A percentile compares a stretch with the other conserved stretches of the same genome.
These are phyloP conservation scores for Beauveria medogensis DNA, from an alignment of 2,329 filamentous ascomycete species.

Conservation along the genomic window DNA sequence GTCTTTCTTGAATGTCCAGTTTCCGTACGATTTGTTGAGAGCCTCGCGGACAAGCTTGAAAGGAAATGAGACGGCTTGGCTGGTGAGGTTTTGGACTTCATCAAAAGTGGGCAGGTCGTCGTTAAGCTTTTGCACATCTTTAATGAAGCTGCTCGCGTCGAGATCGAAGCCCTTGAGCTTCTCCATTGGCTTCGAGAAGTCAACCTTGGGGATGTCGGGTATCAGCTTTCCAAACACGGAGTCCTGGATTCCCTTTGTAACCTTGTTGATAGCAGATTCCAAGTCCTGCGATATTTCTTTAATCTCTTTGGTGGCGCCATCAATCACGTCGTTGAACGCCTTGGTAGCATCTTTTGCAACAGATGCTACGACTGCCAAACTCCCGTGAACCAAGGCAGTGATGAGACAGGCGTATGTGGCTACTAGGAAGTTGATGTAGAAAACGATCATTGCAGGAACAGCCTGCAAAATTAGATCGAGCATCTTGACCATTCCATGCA, in stretches of 20 bases:
- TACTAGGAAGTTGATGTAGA: slow-evolving; percentile 85
- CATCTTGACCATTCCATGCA: slow-evolving; percentile 72
- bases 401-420: slow-evolving; percentile 87
- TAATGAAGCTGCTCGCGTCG: slow-evolving; percentile 56
- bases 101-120: slow-evolving; percentile 73
- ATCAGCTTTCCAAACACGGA: slow-evolving; percentile 43
- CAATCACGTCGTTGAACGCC: slow-evolving; percentile 41
- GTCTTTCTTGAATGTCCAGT: slow-evolving; percentile 69
- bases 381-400: slow-evolving; percentile 72
- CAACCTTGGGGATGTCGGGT: slow-evolving; percentile 41
- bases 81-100: slow-evolving; percentile 74
- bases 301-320: slow-evolving; percentile 50
- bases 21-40: slow-evolving; percentile 62
- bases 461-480: slow-evolving; percentile 72
- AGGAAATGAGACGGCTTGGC: slow-evolving; percentile 64
- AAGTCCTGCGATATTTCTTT: slow-evolving; percentile 47
- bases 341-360: slow-evolving; percentile 45
- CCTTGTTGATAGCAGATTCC: slow-evolving; percentile 39
- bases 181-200: slow-evolving; percentile 57
- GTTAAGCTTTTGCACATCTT: slow-evolving; percentile 65
- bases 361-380: slow-evolving; percentile 57
- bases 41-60: slow-evolving; percentile 72
- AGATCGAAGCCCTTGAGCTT: slow-evolving; percentile 64
- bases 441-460: slow-evolving; percentile 81
- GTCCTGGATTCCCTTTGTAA: slow-evolving; percentile 35